Percentiles rank a stretch among this genome's conserved stretches.
Evolutionary conservation across 495 filamentous ascomycete genomes (phyloP).

Genomic region (Hypoxylon crocopeplum): DNA sequence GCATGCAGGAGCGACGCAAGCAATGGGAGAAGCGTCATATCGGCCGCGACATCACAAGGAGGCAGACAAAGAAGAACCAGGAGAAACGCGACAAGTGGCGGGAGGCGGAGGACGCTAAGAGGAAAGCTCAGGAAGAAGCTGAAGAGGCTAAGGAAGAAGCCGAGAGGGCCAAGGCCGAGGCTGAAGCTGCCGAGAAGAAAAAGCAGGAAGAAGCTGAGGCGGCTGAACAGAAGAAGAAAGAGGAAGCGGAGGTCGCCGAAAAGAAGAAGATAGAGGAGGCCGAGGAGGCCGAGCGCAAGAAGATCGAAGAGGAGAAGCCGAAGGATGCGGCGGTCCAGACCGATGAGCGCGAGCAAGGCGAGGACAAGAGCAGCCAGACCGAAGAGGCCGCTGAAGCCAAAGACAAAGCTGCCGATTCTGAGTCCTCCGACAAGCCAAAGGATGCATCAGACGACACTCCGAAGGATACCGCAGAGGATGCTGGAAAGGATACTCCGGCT

Average conservation of each 20-base stretch:
- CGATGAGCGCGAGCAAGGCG: constrained; percentile 21
- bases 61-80: constrained; percentile 44
- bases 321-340: constrained; percentile 52
- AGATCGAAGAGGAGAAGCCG: constrained; percentile 48
- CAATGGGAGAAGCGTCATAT: constrained; percentile 58
- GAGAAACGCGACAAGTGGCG: constrained; percentile 58
- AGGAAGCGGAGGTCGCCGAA: constrained; percentile 38
- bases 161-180: constrained; percentile 57
- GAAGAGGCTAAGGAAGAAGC: constrained; percentile 45
- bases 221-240: constrained; percentile 42
- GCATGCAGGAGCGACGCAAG: constrained; percentile 51
- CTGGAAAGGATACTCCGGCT: constrained; percentile 20
- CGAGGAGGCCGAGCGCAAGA: constrained; percentile 34
- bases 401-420: constrained; percentile 9
- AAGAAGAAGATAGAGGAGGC: constrained; percentile 39
- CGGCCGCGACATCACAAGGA: constrained; percentile 44
- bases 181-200: constrained; percentile 38
- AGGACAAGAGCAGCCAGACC: constrained; percentile 41
- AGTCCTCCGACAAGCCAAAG: constrained; percentile 29
- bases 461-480: constrained; percentile 17
- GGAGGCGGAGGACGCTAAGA: constrained; percentile 54
- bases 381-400: constrained; percentile 32
- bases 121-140: constrained; percentile 50
- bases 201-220: constrained; percentile 43
- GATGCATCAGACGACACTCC: constrained; percentile 12